These are phyloP conservation scores for Paracorniculantispora psalliotae DNA, from an alignment of 2,329 filamentous ascomycete species.

Conservation along the genomic window DNA sequence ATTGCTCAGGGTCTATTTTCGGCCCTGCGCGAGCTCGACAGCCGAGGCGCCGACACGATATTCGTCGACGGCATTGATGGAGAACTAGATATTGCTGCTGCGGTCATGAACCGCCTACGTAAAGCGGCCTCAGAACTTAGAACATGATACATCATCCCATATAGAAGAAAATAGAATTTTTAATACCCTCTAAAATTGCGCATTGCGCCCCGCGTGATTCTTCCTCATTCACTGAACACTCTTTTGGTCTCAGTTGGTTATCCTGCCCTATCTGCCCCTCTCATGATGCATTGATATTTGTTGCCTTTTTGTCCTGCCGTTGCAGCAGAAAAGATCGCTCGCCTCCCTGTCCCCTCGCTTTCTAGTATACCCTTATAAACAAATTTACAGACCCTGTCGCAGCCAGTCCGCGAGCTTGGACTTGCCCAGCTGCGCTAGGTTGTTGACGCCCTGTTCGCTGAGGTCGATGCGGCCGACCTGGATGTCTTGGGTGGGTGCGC, in stretches of 20 bases:
- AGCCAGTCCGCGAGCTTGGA: conserved; percentile 86
- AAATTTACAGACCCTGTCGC: conserved; percentile 67
- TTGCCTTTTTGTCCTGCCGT: neutral
- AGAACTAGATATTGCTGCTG: conserved; percentile 76
- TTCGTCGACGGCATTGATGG: conserved; percentile 85
- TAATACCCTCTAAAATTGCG: conserved; percentile 18
- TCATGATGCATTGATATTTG: conserved; percentile 6
- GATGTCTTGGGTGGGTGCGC: conserved; percentile 84
- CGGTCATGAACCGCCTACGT: conserved; percentile 76
- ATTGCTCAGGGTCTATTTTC: conserved; percentile 88
- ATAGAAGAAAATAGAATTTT: conserved; percentile 23
- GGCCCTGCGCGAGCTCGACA: conserved; percentile 78
- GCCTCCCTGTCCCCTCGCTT: neutral
- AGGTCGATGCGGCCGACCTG: conserved; percentile 92
- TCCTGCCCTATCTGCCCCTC: neutral
- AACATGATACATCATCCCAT: conserved; percentile 35
- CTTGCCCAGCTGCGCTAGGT: conserved; percentile 90
- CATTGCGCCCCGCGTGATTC: neutral
- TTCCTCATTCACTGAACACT: neutral
- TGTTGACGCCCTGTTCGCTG: conserved; percentile 91
- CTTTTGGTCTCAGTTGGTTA: neutral
- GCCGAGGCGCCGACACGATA: conserved; percentile 72
- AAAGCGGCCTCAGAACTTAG: conserved; percentile 66
- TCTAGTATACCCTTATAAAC: neutral
- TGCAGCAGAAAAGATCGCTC: neutral